A percentile compares a stretch with the other conserved stretches of the same genome.
Conservation (phyloP, 805 yeast species). For the Ogataea minuta region DNA sequence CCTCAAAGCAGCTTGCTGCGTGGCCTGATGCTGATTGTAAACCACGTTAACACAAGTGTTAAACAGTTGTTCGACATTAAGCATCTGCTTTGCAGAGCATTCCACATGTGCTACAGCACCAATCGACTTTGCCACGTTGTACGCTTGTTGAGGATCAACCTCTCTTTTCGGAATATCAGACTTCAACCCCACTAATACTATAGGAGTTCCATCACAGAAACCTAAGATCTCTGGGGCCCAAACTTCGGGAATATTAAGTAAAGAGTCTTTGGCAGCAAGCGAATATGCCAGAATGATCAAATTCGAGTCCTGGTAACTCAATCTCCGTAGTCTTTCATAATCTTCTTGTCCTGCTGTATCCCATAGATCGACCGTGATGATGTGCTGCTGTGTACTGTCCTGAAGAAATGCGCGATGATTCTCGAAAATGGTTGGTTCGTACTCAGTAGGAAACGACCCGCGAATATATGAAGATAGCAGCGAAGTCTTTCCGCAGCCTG, state of each 20-base stretch:
- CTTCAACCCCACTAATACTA: conserved; percentile 80
- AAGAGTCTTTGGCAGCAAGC: conserved; percentile 56
- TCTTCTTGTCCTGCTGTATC: conserved; percentile 96
- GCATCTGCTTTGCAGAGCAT: conserved; percentile 73
- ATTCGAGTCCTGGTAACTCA: conserved; percentile 83
- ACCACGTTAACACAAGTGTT: conserved; percentile 43
- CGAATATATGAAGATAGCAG: conserved; percentile 92
- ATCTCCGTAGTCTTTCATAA: conserved; percentile 82
- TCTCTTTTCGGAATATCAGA: conserved; percentile 52
- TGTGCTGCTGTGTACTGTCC: conserved; percentile 88
- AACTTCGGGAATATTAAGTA: conserved; percentile 70
- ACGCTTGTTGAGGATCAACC: conserved; percentile 27
- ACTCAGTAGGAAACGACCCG: conserved; percentile 93
- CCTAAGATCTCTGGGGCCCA: conserved; percentile 89
- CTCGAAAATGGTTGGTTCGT: conserved; percentile 96
- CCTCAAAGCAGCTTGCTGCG: conserved; percentile 11
- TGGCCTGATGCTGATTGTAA: conserved; percentile 22
- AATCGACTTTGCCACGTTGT: conserved; percentile 38
- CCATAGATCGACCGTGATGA: conserved; percentile 85
- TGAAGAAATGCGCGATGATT: conserved; percentile 88
- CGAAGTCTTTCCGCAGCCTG: conserved; percentile 98
- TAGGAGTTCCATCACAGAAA: conserved; percentile 78
- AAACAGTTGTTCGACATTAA: conserved; percentile 67
- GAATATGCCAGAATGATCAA: conserved; percentile 74
- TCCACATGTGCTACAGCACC: conserved; percentile 73